Conservation (phyloP, 805 yeast species). For the Metschnikowia bowlesiae region DNA sequence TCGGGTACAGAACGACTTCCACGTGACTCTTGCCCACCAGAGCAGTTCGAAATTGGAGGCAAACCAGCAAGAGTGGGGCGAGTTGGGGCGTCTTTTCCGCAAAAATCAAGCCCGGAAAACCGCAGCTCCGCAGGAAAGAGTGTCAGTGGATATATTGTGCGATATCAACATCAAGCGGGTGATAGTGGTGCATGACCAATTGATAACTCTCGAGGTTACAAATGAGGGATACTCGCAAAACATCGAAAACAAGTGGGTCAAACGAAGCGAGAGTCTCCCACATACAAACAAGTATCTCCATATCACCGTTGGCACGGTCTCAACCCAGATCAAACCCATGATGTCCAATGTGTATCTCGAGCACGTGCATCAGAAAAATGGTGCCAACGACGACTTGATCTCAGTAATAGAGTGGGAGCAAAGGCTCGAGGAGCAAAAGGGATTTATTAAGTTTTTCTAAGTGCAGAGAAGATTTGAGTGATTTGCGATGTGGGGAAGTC, state of each 20-base stretch:
- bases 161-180: constrained; percentile 41
- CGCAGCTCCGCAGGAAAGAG: constrained; percentile 21
- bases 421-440: constrained; percentile 6
- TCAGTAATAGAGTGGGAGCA: constrained; percentile 6
- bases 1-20: constrained; percentile 53
- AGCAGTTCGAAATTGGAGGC: constrained; percentile 9
- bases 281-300: constrained; percentile 45
- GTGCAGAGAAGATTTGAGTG: not conserved
- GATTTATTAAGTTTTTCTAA: constrained; percentile 9
- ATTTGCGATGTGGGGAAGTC: too few species aligned
- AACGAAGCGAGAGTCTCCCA: constrained; percentile 22
- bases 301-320: constrained; percentile 63
- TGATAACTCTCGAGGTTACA: constrained; percentile 45
- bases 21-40: constrained; percentile 61
- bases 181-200: constrained; percentile 44
- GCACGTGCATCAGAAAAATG: constrained; percentile 3
- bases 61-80: constrained; percentile 5
- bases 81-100: constrained; percentile 10
- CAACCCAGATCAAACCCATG: constrained; percentile 8
- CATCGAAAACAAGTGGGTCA: not conserved
- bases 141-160: constrained; percentile 22
- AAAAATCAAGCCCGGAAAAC: constrained; percentile 20
- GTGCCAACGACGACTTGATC: constrained; percentile 5
- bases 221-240: constrained; percentile 5
- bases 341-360: constrained; percentile 13